Percentiles rank a stretch among this genome's conserved stretches.
These are phyloP conservation scores for Hygrocybe coccinea DNA, from an alignment of 768 basidiomycete genomes.

Conservation along the genomic window DNA sequence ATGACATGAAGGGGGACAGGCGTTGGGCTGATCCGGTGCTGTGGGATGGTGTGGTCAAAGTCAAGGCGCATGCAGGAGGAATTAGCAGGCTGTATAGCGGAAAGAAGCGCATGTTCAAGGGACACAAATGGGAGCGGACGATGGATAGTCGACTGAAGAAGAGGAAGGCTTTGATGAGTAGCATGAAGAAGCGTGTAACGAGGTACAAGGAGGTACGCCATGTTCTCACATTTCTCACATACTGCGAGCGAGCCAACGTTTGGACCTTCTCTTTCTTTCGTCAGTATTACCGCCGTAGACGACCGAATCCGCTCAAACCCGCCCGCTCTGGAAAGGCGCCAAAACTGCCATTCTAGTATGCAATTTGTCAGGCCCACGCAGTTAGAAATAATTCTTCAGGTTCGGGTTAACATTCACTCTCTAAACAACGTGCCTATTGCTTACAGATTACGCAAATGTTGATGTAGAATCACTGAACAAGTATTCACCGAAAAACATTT, in stretches of 20 bases:
- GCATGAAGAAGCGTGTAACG: constrained; percentile 62
- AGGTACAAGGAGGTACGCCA: constrained; percentile 60
- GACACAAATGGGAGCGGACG: constrained; percentile 79
- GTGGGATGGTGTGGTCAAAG: constrained; percentile 44
- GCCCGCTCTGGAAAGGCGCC: constrained; percentile 43
- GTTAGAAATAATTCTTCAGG: too few relatives aligned
- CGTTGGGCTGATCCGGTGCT: constrained; percentile 31
- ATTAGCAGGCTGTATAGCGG: constrained; percentile 56
- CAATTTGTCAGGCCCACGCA: too few relatives aligned
- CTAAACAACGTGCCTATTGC: too few relatives aligned
- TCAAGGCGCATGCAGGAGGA: constrained; percentile 40
- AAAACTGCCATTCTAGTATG: constrained; percentile 55
- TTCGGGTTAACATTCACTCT: too few relatives aligned
- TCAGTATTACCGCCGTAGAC: constrained; percentile 47
- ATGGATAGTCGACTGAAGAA: constrained; percentile 43
- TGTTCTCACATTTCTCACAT: not conserved
- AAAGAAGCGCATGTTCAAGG: constrained; percentile 87
- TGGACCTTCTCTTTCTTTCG: constrained; percentile 9
- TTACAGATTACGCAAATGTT: too few relatives aligned
- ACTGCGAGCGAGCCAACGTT: not conserved
- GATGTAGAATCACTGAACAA: too few relatives aligned
- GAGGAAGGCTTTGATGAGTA: constrained; percentile 55
- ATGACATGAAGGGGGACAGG: constrained; percentile 5
- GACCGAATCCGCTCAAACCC: constrained; percentile 56
- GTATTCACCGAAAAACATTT: too few relatives aligned